Evolutionary conservation across 768 basidiomycete genomes (phyloP), one percentile per base, ranked within the genome.

Genomic region (Boletus fagicola): DNA sequence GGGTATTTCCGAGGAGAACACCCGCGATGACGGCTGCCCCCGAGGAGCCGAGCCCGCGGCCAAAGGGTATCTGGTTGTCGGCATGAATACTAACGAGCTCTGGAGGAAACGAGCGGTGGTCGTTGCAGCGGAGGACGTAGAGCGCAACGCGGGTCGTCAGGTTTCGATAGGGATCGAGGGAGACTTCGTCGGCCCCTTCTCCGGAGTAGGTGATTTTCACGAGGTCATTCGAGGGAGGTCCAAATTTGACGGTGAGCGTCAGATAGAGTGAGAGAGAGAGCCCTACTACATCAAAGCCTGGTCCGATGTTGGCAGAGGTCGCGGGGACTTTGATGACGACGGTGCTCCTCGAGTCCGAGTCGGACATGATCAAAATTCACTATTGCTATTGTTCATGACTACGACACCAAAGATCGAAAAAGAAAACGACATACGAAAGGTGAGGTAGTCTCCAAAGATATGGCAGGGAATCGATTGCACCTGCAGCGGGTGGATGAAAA

Each of bases 21-120:
- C 97, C 97, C 1, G 94, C 96, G 66, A 99, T 91, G 65, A 99
- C 97, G n/a, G 97, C 96, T 4, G 97, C 97, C 15, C 96, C 96
- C 1, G 97, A 98, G 0, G 96, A 98, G 48, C 97, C 97, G 49
- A 99, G 80, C 12, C 97, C 97, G 53, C 97, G 90, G 13, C 97
- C 96, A 68, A 99, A 99, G 2, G 97, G 97, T 65, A 99, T 98
- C 73, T 95, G 84, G 73, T 99, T 99, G 72, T 88, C 75, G 38
- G 80, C 87, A 67, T 89, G 86, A 67, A 99, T 86, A 66, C 69
- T 71, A 59, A 48, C 24, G 68, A 98, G 79, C 49, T 83, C 79
- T 2, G 85, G 77, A 24, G 95, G 96, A 74, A 98, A 95, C 30
- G 80, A 78, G 43, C 76, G 71, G 63, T 92, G 82, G 60, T 72